These are phyloP conservation scores for Sporothrix mexicana DNA, from an alignment of 2,329 filamentous ascomycete genomes.

Conservation along the genomic window DNA sequence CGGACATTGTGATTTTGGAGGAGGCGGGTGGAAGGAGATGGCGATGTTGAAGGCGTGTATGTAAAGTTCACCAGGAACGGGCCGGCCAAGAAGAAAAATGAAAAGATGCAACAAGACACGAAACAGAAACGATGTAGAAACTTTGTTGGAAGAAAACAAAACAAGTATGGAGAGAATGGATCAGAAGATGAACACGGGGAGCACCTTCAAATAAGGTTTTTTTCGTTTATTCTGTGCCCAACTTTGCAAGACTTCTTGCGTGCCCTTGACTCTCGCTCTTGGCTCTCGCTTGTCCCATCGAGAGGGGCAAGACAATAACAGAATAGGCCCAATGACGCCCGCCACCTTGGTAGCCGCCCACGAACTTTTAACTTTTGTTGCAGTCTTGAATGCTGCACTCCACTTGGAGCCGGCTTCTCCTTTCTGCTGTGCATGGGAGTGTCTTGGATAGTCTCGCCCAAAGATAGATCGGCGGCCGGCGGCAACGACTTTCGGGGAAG, in stretches of 20 bases:
- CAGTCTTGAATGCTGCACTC: background rate
- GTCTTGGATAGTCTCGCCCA: background rate
- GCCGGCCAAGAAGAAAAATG: background rate
- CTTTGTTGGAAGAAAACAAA: background rate
- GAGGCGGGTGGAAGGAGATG: background rate
- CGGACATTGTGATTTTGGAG: conserved; percentile 29
- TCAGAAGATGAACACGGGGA: background rate
- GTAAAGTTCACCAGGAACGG: conserved; percentile 26
- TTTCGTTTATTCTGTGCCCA: background rate
- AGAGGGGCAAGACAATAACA: background rate
- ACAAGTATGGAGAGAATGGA: background rate
- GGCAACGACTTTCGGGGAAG: background rate
- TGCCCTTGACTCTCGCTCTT: conserved; percentile 1
- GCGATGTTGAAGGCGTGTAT: background rate
- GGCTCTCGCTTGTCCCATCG: background rate
- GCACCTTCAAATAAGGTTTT: conserved; percentile 23
- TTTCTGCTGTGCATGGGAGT: too few relatives aligned
- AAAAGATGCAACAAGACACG: background rate
- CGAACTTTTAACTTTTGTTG: background rate
- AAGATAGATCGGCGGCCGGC: background rate
- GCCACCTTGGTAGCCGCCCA: conserved; percentile 2
- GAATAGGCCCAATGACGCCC: background rate
- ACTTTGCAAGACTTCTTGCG: background rate
- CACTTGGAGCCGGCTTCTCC: background rate
- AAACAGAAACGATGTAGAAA: background rate